Evolutionary conservation across 1,284 basidiomycete genomes (phyloP), one percentile per base, ranked within the genome.

Genomic region (Grifola frondosa): DNA sequence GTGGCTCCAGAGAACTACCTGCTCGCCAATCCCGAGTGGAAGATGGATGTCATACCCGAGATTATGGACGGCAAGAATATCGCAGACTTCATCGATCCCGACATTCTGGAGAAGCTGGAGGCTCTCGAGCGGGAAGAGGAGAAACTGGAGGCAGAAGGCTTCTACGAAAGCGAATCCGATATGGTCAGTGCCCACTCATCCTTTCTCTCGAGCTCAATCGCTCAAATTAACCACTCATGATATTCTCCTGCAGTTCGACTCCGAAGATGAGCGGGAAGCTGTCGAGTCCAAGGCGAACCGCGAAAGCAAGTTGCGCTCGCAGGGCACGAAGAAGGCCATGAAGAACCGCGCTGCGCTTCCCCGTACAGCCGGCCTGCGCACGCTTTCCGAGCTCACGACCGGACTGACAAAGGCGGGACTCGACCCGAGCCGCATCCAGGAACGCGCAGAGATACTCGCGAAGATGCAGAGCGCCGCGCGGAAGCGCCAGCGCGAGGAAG

Each of bases 51-150:
- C 54, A 90, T 99, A 19, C 97, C 96, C 21, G 97, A 99, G 69
- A 90, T 99, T 61, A 84, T 92, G 82, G 83, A 98, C 54, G 97
- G 96, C 70, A 98, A 98, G 81, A 99, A 99, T 72, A 74, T 99
- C 44, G 95, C 95, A 29, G 96, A 99, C 76, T 99, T 99, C 59
- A 90, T 99, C 68, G 97, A 99, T 66, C 90, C 94, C n/a, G 97
- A 99, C 62, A 99, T 99, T 54, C 83, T 84, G 30, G 93, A 95
- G 68, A 95, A 92, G 69, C 84, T 99, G 46, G 96, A 98, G 63
- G 96, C 93, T 9, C 82, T 99, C 41, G 97, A 99, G 71, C 82
- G 90, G 28, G 96, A 99, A 65, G 96, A 99, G 69, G 96, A 97
- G 70, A 83, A 81, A 59, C 78, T 99, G 21, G 80, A 94, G 64